phyloP scores from a whole-genome alignment of 208 protist genomes.

The Pavlovales sp. region DNA sequence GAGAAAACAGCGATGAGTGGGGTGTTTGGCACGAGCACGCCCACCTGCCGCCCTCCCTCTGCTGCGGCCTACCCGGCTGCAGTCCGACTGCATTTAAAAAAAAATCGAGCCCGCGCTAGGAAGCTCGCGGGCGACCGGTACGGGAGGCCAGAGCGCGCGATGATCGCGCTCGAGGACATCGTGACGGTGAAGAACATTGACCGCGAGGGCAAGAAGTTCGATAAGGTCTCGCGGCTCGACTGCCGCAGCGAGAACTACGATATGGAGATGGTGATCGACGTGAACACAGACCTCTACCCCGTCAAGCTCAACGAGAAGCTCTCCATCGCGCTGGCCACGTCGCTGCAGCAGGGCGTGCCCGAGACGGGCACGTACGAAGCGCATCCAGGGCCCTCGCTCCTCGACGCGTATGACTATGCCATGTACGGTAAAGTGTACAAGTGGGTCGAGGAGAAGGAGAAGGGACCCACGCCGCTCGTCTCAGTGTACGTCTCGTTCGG shows the following conservation, averaged over 20 bases:
- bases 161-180: neutral
- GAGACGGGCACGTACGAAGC: slow-evolving; percentile 18
- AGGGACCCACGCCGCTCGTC: neutral
- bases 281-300: slow-evolving; percentile 93
- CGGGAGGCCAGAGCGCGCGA: too few species aligned
- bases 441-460: slow-evolving; percentile 74
- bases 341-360: slow-evolving; percentile 75
- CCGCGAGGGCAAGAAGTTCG: slow-evolving; percentile 63
- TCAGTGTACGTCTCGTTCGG: slow-evolving; percentile 89
- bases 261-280: slow-evolving; percentile 76
- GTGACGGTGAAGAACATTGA: neutral
- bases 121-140: too few species aligned
- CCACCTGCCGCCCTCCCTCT: too few species aligned
- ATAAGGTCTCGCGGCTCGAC: slow-evolving; percentile 67
- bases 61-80: too few species aligned
- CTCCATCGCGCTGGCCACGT: slow-evolving; percentile 83
- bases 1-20: too few species aligned
- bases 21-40: too few species aligned
- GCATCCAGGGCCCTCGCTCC: neutral
- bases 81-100: too few species aligned
- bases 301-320: slow-evolving; percentile 80
- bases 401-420: slow-evolving; percentile 92
- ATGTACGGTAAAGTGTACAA: slow-evolving; percentile 93
- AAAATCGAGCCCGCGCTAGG: too few species aligned
- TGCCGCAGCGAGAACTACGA: slow-evolving; percentile 70